Evolutionary conservation across 2,329 filamentous ascomycete genomes (phyloP), one percentile per base, ranked within the genome.

Genomic region (Alternaria tenuissima): DNA sequence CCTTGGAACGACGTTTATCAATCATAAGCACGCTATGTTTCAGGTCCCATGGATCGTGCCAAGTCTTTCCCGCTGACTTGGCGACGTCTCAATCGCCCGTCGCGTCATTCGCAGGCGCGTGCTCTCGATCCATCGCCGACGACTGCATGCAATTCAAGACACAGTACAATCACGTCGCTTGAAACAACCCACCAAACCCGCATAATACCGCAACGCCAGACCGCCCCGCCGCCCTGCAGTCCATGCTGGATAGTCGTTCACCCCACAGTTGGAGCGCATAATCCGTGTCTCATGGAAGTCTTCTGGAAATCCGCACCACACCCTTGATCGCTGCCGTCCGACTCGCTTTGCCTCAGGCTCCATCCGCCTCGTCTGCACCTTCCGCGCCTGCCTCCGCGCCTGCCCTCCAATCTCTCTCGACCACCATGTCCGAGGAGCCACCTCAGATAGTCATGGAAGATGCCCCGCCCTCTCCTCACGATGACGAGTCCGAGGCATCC

Each of bases 11-110:
- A 49, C 53, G 46, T 32, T 61, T 55, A 59, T 72, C 64, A 66
- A 71, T 73, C 64, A 57, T 52, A 66, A 64, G 55, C 55, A 57
- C 67, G 67, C 71, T 67, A 70, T 39, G 72, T 73, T 73, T 75
- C 72, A 74, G 57, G 39, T 20, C 39, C 24, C n/a, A 34, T 18
- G 58, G 42, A 39, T 22, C 42, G 39, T 16, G 59, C 61, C 59
- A 59, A 64, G 59, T 49, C 36, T 44, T 46, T 52, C 9, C 58
- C 56, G 58, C 59, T 59, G 49, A 22, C 63, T 63, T 61, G 61
- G 64, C 62, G 55, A n/a, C 47, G 5, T 48, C 30, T 47, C 57
- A 41, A 55, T 61, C 39, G 56, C 39, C 52, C 54, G 57, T 67
- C 68, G 65, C 68, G 64, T 67, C 64, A 67, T 64, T 32, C 53